phyloP scores from a whole-genome alignment of 768 basidiomycete genomes.

The Russula dissimulans region DNA sequence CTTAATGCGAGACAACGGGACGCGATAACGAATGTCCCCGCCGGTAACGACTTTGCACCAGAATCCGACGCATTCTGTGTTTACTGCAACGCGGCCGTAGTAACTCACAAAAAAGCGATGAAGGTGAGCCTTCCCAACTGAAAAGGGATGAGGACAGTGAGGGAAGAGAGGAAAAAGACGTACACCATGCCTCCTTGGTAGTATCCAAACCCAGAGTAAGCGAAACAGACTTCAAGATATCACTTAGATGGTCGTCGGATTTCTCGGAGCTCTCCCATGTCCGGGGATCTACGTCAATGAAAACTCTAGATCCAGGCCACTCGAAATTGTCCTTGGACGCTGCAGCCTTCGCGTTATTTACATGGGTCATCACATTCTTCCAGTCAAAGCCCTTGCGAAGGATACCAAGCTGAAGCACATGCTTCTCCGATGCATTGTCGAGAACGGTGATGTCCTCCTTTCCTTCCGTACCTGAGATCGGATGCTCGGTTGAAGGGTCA shows the following conservation, averaged over 20 bases:
- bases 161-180: neutral
- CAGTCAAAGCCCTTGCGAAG: constrained; percentile 5
- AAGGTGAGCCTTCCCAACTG: constrained; percentile 12
- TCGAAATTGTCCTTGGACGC: neutral
- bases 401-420: constrained; percentile 16
- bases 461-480: neutral
- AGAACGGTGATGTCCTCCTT: neutral
- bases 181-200: constrained; percentile 14
- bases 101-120: constrained; percentile 11
- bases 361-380: neutral
- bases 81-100: constrained; percentile 13
- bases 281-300: constrained; percentile 11
- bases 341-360: neutral
- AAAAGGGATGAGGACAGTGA: neutral
- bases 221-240: constrained; percentile 5
- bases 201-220: constrained; percentile 12
- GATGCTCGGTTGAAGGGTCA: neutral
- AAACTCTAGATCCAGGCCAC: constrained; percentile 15
- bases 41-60: constrained; percentile 15
- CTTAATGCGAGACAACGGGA: constrained; percentile 11
- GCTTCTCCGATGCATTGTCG: constrained; percentile 6
- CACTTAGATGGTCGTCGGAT: constrained; percentile 1
- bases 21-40: constrained; percentile 14
- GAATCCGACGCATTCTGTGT: constrained; percentile 12
- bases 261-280: neutral